These are phyloP conservation scores for Apiotrichum mycotoxinovorans DNA, from an alignment of 1,284 basidiomycete species.

Conservation along the genomic window DNA sequence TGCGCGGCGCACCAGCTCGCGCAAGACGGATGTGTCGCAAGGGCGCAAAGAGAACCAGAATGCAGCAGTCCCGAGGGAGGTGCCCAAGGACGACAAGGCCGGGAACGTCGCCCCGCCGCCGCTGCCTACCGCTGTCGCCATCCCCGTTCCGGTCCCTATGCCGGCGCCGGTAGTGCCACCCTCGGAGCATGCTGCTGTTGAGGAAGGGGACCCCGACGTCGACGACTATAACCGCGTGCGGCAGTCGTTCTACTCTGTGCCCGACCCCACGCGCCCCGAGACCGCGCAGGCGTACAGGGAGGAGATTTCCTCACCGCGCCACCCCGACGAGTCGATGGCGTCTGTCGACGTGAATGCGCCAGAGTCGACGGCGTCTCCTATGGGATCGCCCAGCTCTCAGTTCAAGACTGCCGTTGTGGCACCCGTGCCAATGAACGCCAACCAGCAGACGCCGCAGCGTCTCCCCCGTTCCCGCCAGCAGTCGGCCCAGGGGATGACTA, in stretches of 20 bases:
- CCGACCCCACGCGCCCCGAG: conserved; percentile 3
- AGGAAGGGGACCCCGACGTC: neutral
- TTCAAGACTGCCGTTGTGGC: no score
- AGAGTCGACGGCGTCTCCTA: neutral
- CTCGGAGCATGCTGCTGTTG: neutral
- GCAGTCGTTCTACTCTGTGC: neutral
- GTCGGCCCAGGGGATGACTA: neutral
- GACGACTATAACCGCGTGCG: neutral
- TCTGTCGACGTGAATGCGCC: neutral
- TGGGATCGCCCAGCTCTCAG: neutral
- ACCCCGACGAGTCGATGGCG: neutral
- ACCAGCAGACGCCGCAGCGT: no score
- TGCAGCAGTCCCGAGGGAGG: no score
- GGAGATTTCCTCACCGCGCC: neutral
- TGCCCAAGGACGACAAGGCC: no score
- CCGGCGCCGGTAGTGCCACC: neutral
- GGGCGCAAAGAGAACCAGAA: no score
- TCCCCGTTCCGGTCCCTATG: neutral
- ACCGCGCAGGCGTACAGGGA: neutral
- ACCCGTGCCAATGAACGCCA: no score
- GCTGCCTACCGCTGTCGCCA: neutral
- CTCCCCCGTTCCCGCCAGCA: neutral
- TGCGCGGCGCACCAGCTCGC: neutral
- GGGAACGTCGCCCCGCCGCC: neutral
- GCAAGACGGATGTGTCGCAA: no score